phyloP scores from a whole-genome alignment of 2,329 filamentous ascomycete species.

The Ampelomyces quisqualis region DNA sequence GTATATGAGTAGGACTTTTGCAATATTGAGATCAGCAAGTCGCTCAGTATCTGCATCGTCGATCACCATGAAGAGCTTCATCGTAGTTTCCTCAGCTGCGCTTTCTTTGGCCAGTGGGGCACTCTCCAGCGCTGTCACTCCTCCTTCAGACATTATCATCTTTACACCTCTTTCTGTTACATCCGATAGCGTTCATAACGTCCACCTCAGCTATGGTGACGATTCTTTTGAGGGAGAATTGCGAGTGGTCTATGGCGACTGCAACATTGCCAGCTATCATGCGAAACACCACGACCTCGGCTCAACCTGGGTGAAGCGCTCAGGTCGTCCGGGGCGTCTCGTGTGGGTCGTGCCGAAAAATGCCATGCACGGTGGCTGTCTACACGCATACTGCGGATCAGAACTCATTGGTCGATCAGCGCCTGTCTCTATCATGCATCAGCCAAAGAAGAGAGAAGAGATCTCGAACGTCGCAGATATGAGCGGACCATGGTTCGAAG shows the following conservation, averaged over 20 bases:
- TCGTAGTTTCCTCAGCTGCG: slow-evolving; percentile 28
- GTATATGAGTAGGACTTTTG: slow-evolving; percentile 19
- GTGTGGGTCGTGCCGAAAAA: slow-evolving; percentile 52
- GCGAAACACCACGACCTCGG: slow-evolving; percentile 51
- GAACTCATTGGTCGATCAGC: slow-evolving; percentile 47
- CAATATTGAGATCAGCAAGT: slow-evolving; percentile 2
- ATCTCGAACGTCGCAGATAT: slow-evolving; percentile 54
- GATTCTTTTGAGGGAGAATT: slow-evolving; percentile 48
- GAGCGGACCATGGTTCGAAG: slow-evolving; percentile 66
- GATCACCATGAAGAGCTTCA: slow-evolving; percentile 29
- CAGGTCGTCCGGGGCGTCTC: slow-evolving; percentile 48
- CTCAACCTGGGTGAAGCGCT: slow-evolving; percentile 37
- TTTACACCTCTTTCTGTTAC: slow-evolving; percentile 40
- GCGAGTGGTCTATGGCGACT: slow-evolving; percentile 50
- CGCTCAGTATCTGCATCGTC: slow-evolving; percentile 3
- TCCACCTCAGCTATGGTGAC: slow-evolving; percentile 49
- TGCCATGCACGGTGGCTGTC: slow-evolving; percentile 43
- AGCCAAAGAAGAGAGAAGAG: slow-evolving; percentile 41
- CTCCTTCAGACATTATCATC: slow-evolving; percentile 31
- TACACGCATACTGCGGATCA: slow-evolving; percentile 49
- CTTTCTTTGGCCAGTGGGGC: slow-evolving; percentile 28
- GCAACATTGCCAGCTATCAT: slow-evolving; percentile 37
- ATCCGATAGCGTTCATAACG: slow-evolving; percentile 51
- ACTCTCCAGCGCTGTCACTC: slow-evolving; percentile 19
- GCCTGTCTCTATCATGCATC: slow-evolving; percentile 42